Percentiles rank a stretch among this genome's conserved stretches.
phyloP scores from a whole-genome alignment of 2,329 filamentous ascomycete species.

The Aureobasidium musti region DNA sequence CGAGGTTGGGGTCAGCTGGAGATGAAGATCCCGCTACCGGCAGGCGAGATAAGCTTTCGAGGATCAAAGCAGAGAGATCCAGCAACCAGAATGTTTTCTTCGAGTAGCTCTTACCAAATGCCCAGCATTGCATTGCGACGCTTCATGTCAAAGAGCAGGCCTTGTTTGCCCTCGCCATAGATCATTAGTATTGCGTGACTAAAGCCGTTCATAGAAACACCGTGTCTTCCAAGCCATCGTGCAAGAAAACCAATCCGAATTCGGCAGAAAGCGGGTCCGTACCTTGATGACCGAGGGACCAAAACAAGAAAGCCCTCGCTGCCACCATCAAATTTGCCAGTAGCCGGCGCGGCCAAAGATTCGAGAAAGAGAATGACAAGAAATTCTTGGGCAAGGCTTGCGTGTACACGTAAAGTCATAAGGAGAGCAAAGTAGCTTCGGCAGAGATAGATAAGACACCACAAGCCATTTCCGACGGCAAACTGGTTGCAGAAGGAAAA shows the following conservation, averaged over 20 bases:
- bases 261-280: slow-evolving; percentile 16
- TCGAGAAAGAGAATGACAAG: neutral
- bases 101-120: neutral
- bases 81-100: neutral
- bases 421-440: neutral
- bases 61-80: neutral
- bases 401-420: slow-evolving; percentile 26
- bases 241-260: slow-evolving; percentile 2
- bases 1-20: slow-evolving; percentile 6
- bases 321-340: slow-evolving; percentile 10
- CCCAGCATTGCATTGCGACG: slow-evolving; percentile 15
- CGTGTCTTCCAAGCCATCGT: neutral
- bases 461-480: slow-evolving; percentile 14
- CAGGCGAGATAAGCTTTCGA: slow-evolving; percentile 4
- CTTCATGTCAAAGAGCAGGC: neutral
- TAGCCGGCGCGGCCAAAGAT: neutral
- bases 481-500: neutral
- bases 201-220: neutral
- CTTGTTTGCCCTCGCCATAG: neutral
- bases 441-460: slow-evolving; percentile 15
- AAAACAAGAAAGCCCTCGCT: slow-evolving; percentile 2
- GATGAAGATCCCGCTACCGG: slow-evolving; percentile 15
- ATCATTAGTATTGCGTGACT: slow-evolving; percentile 10
- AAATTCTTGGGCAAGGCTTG: slow-evolving; percentile 4
- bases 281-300: neutral